These are phyloP conservation scores for Wallemia hederae DNA, from an alignment of 1,284 basidiomycete species.

Conservation along the genomic window DNA sequence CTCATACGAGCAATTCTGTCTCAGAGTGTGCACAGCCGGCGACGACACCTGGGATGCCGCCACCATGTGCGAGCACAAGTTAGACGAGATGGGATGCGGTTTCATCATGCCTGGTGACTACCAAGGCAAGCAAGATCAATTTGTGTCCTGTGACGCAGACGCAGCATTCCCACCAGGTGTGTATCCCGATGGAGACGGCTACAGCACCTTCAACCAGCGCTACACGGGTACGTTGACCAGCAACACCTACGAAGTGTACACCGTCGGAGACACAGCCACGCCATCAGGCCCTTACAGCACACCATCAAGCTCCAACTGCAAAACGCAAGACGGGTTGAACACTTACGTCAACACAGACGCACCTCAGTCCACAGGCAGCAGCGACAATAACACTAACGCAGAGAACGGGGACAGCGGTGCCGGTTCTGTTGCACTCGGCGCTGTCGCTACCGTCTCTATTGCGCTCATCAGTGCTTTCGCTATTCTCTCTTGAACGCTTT, in stretches of 20 bases:
- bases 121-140: slow-evolving; percentile 7
- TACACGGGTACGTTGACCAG: not conserved
- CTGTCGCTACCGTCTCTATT: too few species aligned
- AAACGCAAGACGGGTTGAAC: not conserved
- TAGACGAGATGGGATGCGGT: not conserved
- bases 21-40: slow-evolving; percentile 18
- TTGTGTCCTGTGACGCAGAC: slow-evolving; percentile 15
- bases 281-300: not conserved
- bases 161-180: slow-evolving; percentile 14
- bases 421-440: too few species aligned
- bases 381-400: too few species aligned
- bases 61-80: slow-evolving; percentile 5
- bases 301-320: not conserved
- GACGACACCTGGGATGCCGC: slow-evolving; percentile 15
- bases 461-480: too few species aligned
- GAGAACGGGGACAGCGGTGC: too few species aligned
- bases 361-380: not conserved
- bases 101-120: slow-evolving; percentile 15
- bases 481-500: too few species aligned
- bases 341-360: not conserved
- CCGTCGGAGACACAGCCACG: not conserved
- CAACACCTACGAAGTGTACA: not conserved
- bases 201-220: not conserved
- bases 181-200: slow-evolving; percentile 1
- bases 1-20: slow-evolving; percentile 18